Conservation (phyloP, 352 stramenopile genomes). For the Lagenidium giganteum region DNA sequence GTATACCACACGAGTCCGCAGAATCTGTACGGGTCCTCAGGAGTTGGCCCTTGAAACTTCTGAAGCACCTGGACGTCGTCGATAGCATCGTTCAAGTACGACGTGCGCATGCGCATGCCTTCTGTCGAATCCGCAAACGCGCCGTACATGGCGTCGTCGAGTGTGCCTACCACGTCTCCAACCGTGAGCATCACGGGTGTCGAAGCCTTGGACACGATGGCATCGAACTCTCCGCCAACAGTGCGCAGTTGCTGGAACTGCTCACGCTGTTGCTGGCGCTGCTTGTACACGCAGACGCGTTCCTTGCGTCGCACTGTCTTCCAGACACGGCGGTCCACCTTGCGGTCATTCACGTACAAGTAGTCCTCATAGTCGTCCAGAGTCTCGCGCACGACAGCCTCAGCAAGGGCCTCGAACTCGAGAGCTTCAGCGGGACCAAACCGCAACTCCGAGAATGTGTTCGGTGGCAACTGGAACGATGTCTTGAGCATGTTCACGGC, state of each 20-base stretch:
- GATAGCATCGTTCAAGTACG: constrained; percentile 9
- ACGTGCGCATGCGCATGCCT: constrained; percentile 5
- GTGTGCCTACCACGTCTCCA: constrained; percentile 10
- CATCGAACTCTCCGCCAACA: constrained; percentile 7
- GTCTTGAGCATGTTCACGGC: too few relatives aligned
- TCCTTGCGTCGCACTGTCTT: too few relatives aligned
- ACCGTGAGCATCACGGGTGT: constrained; percentile 10
- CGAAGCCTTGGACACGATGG: constrained; percentile 12
- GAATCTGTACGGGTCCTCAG: constrained; percentile 11
- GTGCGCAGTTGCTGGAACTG: constrained; percentile 9
- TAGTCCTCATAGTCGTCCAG: constrained; percentile 4
- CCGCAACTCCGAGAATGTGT: too few relatives aligned
- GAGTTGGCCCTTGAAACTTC: constrained; percentile 2
- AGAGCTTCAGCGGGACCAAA: too few relatives aligned
- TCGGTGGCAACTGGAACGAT: too few relatives aligned
- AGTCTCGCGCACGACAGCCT: neutral
- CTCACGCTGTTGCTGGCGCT: too few relatives aligned
- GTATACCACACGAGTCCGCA: constrained; percentile 12
- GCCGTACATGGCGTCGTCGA: constrained; percentile 16
- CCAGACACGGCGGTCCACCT: neutral
- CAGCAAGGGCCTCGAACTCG: constrained; percentile 3
- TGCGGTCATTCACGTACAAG: neutral
- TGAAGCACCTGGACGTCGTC: constrained; percentile 11
- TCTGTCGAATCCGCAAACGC: constrained; percentile 11
- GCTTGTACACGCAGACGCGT: constrained; percentile 3